These are phyloP conservation scores for Candida arabinofermentans DNA, from an alignment of 805 yeast genomes.

Conservation along the genomic window DNA sequence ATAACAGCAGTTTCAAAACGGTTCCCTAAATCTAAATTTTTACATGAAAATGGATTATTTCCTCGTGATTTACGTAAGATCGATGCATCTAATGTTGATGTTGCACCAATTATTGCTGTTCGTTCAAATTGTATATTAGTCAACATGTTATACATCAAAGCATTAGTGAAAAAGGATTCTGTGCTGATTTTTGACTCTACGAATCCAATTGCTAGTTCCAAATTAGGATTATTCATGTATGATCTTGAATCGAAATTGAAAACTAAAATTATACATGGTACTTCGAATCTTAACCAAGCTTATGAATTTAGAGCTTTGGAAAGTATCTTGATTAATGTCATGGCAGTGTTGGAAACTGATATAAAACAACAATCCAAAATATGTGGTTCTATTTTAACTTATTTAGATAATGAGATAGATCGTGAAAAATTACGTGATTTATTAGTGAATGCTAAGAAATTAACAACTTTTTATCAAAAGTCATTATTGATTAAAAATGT, in stretches of 20 bases:
- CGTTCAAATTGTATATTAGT: conserved; percentile 74
- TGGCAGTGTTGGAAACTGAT: conserved; percentile 76
- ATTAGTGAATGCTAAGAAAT: conserved; percentile 65
- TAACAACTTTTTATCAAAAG: conserved; percentile 72
- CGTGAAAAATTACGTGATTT: conserved; percentile 70
- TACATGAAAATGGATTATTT: conserved; percentile 65
- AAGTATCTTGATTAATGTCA: conserved; percentile 74
- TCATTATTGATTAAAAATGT: conserved; percentile 73
- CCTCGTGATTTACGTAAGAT: conserved; percentile 87
- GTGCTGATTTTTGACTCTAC: conserved; percentile 83
- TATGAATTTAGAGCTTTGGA: conserved; percentile 85
- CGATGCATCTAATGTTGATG: conserved; percentile 69
- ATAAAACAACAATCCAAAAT: conserved; percentile 51
- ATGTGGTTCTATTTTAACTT: conserved; percentile 62
- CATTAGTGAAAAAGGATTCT: conserved; percentile 73
- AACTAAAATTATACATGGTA: conserved; percentile 27
- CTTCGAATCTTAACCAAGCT: conserved; percentile 37
- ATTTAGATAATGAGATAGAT: conserved; percentile 75
- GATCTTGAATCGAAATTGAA: conserved; percentile 76
- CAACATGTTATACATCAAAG: conserved; percentile 83
- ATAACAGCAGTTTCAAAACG: conserved; percentile 67
- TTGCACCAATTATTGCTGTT: conserved; percentile 85
- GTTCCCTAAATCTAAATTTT: conserved; percentile 67
- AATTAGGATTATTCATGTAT: conserved; percentile 74
- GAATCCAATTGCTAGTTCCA: conserved; percentile 56